Conservation (phyloP, 352 stramenopile genomes). For the Globisporangium cederbergense region DNA sequence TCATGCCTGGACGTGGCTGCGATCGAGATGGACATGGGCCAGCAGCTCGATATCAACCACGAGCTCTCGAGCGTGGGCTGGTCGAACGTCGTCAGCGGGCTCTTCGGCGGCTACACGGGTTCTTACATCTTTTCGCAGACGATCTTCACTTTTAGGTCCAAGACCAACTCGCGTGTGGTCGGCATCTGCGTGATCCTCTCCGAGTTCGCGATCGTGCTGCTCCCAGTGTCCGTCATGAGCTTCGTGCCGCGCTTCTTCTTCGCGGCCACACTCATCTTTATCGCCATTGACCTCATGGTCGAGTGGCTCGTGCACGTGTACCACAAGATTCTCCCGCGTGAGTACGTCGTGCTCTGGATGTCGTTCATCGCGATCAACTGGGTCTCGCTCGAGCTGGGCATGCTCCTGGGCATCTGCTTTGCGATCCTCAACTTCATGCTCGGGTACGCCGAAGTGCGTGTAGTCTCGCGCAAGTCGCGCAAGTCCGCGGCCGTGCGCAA, state of each 20-base stretch:
- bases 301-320: constrained; percentile 94
- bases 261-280: constrained; percentile 95
- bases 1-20: constrained; percentile 96
- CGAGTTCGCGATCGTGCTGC: constrained; percentile 86
- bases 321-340: constrained; percentile 75
- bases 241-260: constrained; percentile 98
- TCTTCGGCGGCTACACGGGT: constrained; percentile 96
- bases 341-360: constrained; percentile 92
- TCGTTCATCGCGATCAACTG: constrained; percentile 95
- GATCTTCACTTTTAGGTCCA: constrained; percentile 95
- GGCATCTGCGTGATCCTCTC: constrained; percentile 87
- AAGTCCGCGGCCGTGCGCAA: constrained; percentile 65
- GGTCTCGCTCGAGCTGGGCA: constrained; percentile 95
- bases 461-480: constrained; percentile 58
- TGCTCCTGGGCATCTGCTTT: constrained; percentile 90
- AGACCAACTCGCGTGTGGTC: constrained; percentile 88
- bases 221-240: constrained; percentile 93
- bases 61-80: constrained; percentile 93
- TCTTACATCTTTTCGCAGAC: constrained; percentile 99
- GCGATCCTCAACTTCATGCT: constrained; percentile 86
- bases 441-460: constrained; percentile 70
- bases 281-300: constrained; percentile 95
- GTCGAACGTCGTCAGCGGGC: constrained; percentile 94
- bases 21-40: constrained; percentile 96
- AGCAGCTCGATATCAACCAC: constrained; percentile 93